Evolutionary conservation across 2,329 filamentous ascomycete species (phyloP).

Genomic region (Ophiostoma quercus): DNA sequence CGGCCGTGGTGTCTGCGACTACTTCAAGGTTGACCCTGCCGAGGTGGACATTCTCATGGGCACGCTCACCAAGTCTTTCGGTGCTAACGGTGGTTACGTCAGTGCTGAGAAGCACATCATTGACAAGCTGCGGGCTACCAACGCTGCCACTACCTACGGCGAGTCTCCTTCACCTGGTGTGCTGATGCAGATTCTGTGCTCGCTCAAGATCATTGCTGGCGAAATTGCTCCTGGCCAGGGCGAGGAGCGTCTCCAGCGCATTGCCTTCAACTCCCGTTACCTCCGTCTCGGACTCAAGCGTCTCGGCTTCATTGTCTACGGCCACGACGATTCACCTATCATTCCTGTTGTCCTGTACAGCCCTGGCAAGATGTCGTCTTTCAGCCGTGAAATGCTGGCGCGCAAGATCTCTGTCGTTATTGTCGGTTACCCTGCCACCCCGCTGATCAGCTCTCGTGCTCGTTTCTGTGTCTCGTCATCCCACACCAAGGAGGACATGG

Average conservation of each 20-base stretch:
- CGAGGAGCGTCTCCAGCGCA: conserved; percentile 87
- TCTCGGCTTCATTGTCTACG: conserved; percentile 92
- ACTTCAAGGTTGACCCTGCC: conserved; percentile 82
- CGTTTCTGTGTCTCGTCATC: conserved; percentile 94
- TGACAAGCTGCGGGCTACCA: conserved; percentile 80
- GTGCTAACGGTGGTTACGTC: conserved; percentile 94
- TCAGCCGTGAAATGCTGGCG: conserved; percentile 97
- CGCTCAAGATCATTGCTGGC: conserved; percentile 82
- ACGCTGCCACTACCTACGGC: conserved; percentile 79
- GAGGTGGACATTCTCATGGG: conserved; percentile 97
- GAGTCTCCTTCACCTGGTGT: conserved; percentile 85
- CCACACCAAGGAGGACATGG: conserved; percentile 97
- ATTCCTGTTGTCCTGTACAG: conserved; percentile 93
- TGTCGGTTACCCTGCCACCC: conserved; percentile 93
- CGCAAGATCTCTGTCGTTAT: conserved; percentile 97
- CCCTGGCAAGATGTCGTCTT: conserved; percentile 97
- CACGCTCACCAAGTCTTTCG: conserved; percentile 96
- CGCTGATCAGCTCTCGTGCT: conserved; percentile 87
- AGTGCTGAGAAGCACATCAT: conserved; percentile 85
- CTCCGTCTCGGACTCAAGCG: conserved; percentile 96
- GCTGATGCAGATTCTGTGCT: conserved; percentile 81
- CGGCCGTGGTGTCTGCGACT: conserved; percentile 93
- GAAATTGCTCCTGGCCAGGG: conserved; percentile 86
- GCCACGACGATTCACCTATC: conserved; percentile 96
- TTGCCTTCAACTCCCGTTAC: conserved; percentile 97